A percentile compares a stretch with the other conserved stretches of the same genome.
These are phyloP conservation scores for Mikania micrantha DNA, from an alignment of 129 eudicot genomes.

Conservation along the genomic window DNA sequence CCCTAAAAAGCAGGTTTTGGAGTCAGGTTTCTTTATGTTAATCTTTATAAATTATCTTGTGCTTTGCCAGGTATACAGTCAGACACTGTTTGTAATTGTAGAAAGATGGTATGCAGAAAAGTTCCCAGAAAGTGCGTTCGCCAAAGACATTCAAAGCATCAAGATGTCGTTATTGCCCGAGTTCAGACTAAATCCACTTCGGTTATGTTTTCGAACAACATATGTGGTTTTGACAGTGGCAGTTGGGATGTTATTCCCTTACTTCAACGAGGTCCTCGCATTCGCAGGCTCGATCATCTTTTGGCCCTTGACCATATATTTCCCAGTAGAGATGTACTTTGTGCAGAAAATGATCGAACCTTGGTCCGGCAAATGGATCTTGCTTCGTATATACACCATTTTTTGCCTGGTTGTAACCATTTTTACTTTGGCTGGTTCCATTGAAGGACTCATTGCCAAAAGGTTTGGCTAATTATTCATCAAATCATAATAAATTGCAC, in stretches of 20 bases:
- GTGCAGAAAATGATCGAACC: conserved; percentile 32
- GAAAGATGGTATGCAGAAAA: conserved; percentile 47
- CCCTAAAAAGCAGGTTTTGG: no score
- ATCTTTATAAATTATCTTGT: background rate
- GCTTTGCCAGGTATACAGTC: conserved; percentile 52
- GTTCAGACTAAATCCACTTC: conserved; percentile 35
- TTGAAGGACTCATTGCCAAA: conserved; percentile 38
- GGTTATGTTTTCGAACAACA: conserved; percentile 42
- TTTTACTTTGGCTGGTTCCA: conserved; percentile 44
- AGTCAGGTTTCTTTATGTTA: background rate
- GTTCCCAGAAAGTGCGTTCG: conserved; percentile 40
- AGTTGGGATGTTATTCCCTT: conserved; percentile 42
- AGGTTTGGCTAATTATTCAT: conserved; percentile 42
- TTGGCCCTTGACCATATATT: conserved; percentile 52
- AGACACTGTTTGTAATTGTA: conserved; percentile 48
- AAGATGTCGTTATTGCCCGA: conserved; percentile 32
- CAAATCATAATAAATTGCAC: no score
- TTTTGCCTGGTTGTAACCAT: conserved; percentile 30
- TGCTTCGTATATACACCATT: conserved; percentile 30
- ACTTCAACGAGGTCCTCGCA: conserved; percentile 55
- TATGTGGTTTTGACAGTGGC: conserved; percentile 33
- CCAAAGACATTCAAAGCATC: conserved; percentile 14
- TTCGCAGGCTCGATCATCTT: conserved; percentile 51
- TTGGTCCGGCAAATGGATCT: conserved; percentile 45
- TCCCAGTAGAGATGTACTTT: conserved; percentile 50